Percentiles rank a stretch among this genome's conserved stretches.
Conservation (phyloP, 1,284 basidiomycete species). For the Neonothopanus nambi region DNA sequence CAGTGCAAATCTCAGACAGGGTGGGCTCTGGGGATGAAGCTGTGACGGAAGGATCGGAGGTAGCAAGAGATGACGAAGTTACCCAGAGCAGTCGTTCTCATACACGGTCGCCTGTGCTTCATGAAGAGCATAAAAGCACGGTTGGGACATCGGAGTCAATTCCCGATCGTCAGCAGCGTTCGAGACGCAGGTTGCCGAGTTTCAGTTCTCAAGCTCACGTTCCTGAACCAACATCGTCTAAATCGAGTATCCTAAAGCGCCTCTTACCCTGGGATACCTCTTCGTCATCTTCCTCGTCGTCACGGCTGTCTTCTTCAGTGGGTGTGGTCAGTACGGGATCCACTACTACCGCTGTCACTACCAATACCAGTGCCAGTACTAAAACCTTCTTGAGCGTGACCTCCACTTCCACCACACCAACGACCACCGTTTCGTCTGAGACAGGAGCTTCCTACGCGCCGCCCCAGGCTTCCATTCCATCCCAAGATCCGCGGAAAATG, state of each 20-base stretch:
- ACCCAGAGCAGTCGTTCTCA: too few species aligned
- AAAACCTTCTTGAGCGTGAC: not conserved
- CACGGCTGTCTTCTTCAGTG: not conserved
- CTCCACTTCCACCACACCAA: not conserved
- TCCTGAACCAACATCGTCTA: not conserved
- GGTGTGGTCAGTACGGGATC: too few species aligned
- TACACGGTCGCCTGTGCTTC: too few species aligned
- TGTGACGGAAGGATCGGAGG: too few species aligned
- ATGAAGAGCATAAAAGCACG: too few species aligned
- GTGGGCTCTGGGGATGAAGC: too few species aligned
- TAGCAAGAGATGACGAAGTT: too few species aligned
- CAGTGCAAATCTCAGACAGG: too few species aligned
- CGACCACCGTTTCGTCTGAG: not conserved
- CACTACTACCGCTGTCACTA: not conserved
- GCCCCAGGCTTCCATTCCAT: constrained; percentile 6
- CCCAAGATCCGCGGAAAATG: constrained; percentile 10
- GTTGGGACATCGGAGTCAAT: too few species aligned
- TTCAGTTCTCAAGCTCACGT: not conserved
- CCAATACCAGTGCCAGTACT: not conserved
- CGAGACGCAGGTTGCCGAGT: not conserved
- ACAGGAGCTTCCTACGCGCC: not conserved
- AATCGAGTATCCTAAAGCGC: constrained; percentile 2
- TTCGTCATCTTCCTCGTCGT: not conserved
- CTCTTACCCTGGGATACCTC: constrained; percentile 8
- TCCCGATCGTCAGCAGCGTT: too few species aligned